Evolutionary conservation across 2,329 filamentous ascomycete genomes (phyloP), one percentile per base, ranked within the genome.

Genomic region (Chrysoporthe puriensis): DNA sequence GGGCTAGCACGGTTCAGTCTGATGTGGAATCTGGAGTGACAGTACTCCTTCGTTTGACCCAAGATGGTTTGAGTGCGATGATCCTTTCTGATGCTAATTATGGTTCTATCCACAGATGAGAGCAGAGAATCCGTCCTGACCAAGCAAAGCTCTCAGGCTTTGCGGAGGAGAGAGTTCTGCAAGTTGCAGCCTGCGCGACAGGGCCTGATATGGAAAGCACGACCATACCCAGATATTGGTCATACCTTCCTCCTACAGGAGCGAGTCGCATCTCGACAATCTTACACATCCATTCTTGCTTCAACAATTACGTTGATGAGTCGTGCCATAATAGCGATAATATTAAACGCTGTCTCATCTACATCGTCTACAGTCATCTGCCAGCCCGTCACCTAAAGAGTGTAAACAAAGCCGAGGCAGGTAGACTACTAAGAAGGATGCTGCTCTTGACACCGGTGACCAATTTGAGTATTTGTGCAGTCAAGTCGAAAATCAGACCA

Each of bases 191-290:
- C 11, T 34, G 36, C 42, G 26, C 56, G 6, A 18, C 21, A 18
- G 40, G 44, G 48, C 52, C 58, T 11, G 16, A 11, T 34, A 26
- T 26, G 63, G 63, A 66, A 63, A 58, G 63, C 43, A 44, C 59
- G 36, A 44, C 11, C 14, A 63, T 2, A 14, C 26, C 40, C 36
- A 48, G 26, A n/a, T 42, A 13, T 16, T 32, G 50, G 50, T 14
- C 54, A 59, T 54, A 63, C 66, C 52, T 52, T 63, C 54, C 52
- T 54, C 50, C 32, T 5, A 32, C 6, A 54, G 11, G 1, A 54
- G 13, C 14, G 26, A 32, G 48, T 11, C 48, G 48, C 11, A 32
- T 4, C 48, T 52, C 18, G 46, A 21, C 9, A 11, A 26, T n/a
- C 46, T 11, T 26, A 26, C 26, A 26, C 26, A 26, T 26, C 26